phyloP scores from a whole-genome alignment of 768 basidiomycete genomes.

The Collybia sp. region DNA sequence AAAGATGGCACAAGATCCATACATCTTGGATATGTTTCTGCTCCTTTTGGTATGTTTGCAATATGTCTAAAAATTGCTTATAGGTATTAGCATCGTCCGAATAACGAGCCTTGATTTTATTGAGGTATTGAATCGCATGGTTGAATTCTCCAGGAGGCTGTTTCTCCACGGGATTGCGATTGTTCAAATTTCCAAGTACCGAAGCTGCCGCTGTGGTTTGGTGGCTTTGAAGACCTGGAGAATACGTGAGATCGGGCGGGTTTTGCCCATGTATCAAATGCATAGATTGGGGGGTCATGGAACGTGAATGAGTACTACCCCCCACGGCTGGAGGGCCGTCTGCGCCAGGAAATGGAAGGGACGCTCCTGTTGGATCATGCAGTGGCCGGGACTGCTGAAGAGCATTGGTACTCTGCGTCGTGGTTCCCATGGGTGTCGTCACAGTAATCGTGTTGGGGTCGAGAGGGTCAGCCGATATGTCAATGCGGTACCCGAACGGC shows the following conservation, averaged over 20 bases:
- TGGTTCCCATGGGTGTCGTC: conserved; percentile 73
- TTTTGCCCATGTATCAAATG: conserved; percentile 29
- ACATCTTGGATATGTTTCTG: conserved; percentile 70
- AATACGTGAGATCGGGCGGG: conserved; percentile 34
- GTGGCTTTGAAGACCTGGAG: conserved; percentile 40
- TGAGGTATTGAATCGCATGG: conserved; percentile 95
- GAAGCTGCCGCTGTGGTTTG: conserved; percentile 61
- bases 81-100: conserved; percentile 87
- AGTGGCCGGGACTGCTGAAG: conserved; percentile 23
- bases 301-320: conserved; percentile 42
- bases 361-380: conserved; percentile 6
- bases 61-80: conserved; percentile 84
- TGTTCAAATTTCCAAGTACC: conserved; percentile 57
- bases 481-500: conserved; percentile 91
- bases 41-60: conserved; percentile 86
- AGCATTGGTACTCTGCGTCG: conserved; percentile 56
- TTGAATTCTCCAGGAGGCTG: conserved; percentile 72
- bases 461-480: conserved; percentile 66
- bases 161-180: conserved; percentile 43
- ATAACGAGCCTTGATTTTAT: conserved; percentile 96
- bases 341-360: conserved; percentile 24
- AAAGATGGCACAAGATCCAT: conserved; percentile 22
- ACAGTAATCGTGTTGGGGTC: conserved; percentile 76
- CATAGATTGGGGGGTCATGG: conserved; percentile 50
- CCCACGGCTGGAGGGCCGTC: conserved; percentile 23